A percentile compares a stretch with the other conserved stretches of the same genome.
Evolutionary conservation across 179 eudicot species (phyloP).

Genomic region (Carnegiea gigantea): DNA sequence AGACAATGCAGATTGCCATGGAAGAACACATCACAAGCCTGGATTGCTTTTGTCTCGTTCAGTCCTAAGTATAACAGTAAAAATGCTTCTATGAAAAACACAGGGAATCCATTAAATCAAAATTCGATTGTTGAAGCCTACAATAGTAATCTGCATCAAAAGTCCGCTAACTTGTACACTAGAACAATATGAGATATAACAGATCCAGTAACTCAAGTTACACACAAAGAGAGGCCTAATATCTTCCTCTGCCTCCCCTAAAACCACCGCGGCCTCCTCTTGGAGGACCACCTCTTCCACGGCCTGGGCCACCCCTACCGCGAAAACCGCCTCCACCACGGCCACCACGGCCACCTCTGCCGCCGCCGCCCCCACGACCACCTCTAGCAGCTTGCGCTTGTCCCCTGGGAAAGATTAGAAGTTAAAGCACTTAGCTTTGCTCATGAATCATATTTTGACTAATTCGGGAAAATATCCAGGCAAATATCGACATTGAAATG

Average conservation of each 20-base stretch:
- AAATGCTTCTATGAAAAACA: not conserved
- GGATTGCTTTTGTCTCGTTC: not conserved
- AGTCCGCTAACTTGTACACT: slow-evolving; percentile 21
- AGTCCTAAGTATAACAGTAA: not conserved
- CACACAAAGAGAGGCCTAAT: slow-evolving; percentile 15
- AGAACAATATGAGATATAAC: not conserved
- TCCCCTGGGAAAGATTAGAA: slow-evolving; percentile 44
- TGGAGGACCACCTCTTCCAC: slow-evolving; percentile 60
- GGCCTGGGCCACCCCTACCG: slow-evolving; percentile 56
- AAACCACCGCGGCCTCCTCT: slow-evolving; percentile 59
- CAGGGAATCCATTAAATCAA: slow-evolving; percentile 8
- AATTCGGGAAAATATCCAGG: too few species aligned
- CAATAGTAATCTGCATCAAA: slow-evolving; percentile 9
- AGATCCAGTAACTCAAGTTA: not conserved
- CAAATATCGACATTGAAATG: not conserved
- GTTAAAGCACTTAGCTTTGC: slow-evolving; percentile 8
- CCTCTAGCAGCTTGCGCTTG: slow-evolving; percentile 43
- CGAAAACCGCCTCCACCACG: slow-evolving; percentile 51
- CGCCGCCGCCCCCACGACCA: slow-evolving; percentile 57
- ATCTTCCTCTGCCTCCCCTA: slow-evolving; percentile 62
- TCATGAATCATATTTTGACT: not conserved
- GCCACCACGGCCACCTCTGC: slow-evolving; percentile 49
- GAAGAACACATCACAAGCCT: not conserved
- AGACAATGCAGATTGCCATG: not conserved
- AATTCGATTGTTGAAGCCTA: slow-evolving; percentile 6